These are phyloP conservation scores for Phaeomoniella chlamydospora DNA, from an alignment of 2,329 filamentous ascomycete genomes.

Conservation along the genomic window DNA sequence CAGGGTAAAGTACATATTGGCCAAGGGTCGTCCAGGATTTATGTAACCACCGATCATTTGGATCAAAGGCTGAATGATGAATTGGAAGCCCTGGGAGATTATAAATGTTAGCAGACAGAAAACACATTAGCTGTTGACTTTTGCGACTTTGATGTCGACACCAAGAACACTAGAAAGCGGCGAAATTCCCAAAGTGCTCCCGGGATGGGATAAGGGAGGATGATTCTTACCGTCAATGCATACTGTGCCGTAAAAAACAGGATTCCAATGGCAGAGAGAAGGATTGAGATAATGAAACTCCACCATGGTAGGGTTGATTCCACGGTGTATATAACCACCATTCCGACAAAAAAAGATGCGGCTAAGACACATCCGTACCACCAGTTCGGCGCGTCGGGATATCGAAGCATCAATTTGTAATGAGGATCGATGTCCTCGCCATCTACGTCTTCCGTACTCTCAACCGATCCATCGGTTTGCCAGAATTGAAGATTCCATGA, in stretches of 20 bases:
- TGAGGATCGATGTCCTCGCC: conserved; percentile 21
- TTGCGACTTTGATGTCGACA: no score
- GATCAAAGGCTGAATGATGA: conserved; percentile 23
- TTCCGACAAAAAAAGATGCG: conserved; percentile 19
- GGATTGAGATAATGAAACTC: no score
- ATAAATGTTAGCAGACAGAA: no score
- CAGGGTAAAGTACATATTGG: conserved; percentile 18
- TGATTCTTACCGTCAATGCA: no score
- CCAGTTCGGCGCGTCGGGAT: conserved; percentile 26
- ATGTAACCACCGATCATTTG: conserved; percentile 37
- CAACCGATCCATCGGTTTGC: conserved; percentile 3
- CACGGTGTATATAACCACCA: conserved; percentile 22
- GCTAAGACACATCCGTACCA: conserved; percentile 25
- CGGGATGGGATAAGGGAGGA: no score
- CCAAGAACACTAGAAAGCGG: conserved; percentile 28
- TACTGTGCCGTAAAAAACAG: no score
- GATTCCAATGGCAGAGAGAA: no score
- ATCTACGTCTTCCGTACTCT: not conserved
- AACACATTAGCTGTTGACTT: no score
- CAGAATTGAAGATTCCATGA: conserved; percentile 4
- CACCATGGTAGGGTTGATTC: conserved; percentile 25
- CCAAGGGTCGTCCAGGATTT: conserved; percentile 21
- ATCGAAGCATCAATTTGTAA: conserved; percentile 25
- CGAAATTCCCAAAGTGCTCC: no score
- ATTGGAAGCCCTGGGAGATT: conserved; percentile 28